Conservation (phyloP, 495 filamentous ascomycete species). For the Aspergillus ellipticus region DNA sequence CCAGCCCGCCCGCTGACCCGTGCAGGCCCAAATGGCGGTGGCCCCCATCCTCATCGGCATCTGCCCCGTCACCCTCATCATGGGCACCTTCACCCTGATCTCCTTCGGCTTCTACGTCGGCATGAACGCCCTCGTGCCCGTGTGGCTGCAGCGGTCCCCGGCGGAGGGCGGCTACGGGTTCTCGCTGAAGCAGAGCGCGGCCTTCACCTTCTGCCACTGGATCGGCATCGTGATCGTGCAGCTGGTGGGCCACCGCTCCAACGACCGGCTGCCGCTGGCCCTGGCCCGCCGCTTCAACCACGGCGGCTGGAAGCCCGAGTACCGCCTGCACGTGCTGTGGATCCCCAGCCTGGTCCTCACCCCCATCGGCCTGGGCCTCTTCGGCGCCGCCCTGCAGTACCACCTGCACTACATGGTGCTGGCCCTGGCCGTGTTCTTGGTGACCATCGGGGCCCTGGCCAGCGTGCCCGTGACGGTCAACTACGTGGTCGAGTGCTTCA, state of each 20-base stretch:
- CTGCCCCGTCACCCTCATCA: slow-evolving; percentile 40
- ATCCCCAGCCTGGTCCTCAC: slow-evolving; percentile 25
- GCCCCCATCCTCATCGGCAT: slow-evolving; percentile 41
- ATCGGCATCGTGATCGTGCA: slow-evolving; percentile 32
- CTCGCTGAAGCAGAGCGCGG: slow-evolving; percentile 40
- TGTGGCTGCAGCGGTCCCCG: slow-evolving; percentile 42
- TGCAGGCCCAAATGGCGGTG: slow-evolving; percentile 28
- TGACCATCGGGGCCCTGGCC: slow-evolving; percentile 28
- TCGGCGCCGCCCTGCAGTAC: slow-evolving; percentile 39
- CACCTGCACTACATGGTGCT: slow-evolving; percentile 37
- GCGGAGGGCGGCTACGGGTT: slow-evolving; percentile 49
- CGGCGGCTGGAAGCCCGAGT: slow-evolving; percentile 45
- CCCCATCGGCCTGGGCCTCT: slow-evolving; percentile 43
- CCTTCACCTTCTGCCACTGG: slow-evolving; percentile 38
- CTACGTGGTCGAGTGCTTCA: slow-evolving; percentile 40
- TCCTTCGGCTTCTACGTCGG: slow-evolving; percentile 44
- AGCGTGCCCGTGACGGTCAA: slow-evolving; percentile 36
- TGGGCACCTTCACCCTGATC: slow-evolving; percentile 41
- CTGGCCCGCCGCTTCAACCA: slow-evolving; percentile 23
- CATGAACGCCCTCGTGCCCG: slow-evolving; percentile 28
- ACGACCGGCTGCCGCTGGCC: slow-evolving; percentile 39
- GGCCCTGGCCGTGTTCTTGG: slow-evolving; percentile 35
- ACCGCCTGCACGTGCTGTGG: slow-evolving; percentile 32
- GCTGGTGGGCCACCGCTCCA: slow-evolving; percentile 35
- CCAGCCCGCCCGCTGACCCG: not conserved